Percentiles rank a stretch among this genome's conserved stretches.
Evolutionary conservation across 192 early-diverging fungal genomes (phyloP).

Genomic region (Linderina pennispora): DNA sequence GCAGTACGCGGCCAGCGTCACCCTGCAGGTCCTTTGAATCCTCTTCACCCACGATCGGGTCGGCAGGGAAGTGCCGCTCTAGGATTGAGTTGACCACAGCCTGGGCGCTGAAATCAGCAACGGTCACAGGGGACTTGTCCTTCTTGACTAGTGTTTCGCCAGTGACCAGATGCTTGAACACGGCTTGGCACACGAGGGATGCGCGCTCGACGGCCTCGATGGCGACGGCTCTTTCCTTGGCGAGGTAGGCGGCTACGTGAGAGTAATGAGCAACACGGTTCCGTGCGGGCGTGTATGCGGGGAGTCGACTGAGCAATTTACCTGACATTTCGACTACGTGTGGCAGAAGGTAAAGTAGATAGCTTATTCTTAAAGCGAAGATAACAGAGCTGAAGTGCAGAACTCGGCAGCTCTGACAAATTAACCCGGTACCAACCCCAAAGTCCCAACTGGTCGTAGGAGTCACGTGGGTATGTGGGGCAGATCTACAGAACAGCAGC

Average conservation of each 20-base stretch:
- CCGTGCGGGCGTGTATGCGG: too few species aligned
- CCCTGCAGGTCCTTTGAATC: slow-evolving; percentile 81
- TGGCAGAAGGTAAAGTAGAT: too few species aligned
- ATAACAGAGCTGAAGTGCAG: too few species aligned
- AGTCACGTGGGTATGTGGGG: too few species aligned
- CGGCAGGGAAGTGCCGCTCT: slow-evolving; percentile 68
- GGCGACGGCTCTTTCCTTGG: slow-evolving; percentile 72
- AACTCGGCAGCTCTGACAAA: too few species aligned
- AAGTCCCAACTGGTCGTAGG: too few species aligned
- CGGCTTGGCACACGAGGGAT: slow-evolving; percentile 78
- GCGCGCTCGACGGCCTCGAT: slow-evolving; percentile 87
- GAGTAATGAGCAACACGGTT: too few species aligned
- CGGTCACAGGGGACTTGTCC: slow-evolving; percentile 97
- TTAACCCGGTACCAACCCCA: too few species aligned
- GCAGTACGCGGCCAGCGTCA: slow-evolving; percentile 54
- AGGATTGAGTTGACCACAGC: slow-evolving; percentile 88
- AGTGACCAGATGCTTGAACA: slow-evolving; percentile 76
- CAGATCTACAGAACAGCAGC: too few species aligned
- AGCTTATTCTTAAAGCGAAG: too few species aligned
- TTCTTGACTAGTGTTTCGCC: slow-evolving; percentile 82
- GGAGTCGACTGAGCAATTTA: too few species aligned
- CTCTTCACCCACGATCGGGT: slow-evolving; percentile 95
- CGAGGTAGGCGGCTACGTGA: slow-evolving; percentile 41
- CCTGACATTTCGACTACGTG: too few species aligned
- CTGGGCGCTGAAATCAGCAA: slow-evolving; percentile 95